Percentiles rank a stretch among this genome's conserved stretches.
These are phyloP conservation scores for Saccharomyces hybrid DNA, from an alignment of 1,139 yeast genomes.

Conservation along the genomic window DNA sequence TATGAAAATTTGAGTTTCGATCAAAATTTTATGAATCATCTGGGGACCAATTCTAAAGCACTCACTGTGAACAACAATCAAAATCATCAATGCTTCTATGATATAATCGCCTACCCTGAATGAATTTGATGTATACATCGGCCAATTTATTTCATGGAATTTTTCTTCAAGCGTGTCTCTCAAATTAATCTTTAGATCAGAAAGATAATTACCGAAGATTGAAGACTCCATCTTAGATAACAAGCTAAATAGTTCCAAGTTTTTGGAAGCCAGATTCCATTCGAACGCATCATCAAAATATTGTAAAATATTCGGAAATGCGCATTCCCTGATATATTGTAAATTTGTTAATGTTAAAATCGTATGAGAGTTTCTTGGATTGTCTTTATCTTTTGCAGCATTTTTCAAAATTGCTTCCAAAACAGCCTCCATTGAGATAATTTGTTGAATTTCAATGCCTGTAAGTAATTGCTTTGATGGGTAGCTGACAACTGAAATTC, in stretches of 20 bases:
- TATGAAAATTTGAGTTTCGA: slow-evolving; percentile 42
- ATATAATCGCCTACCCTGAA: slow-evolving; percentile 42
- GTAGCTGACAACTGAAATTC: slow-evolving; percentile 33
- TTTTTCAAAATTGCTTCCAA: slow-evolving; percentile 44
- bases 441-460: slow-evolving; percentile 43
- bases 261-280: slow-evolving; percentile 35
- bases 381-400: slow-evolving; percentile 35
- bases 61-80: slow-evolving; percentile 48
- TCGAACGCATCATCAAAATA: slow-evolving; percentile 45
- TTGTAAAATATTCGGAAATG: slow-evolving; percentile 43
- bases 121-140: slow-evolving; percentile 33
- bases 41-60: slow-evolving; percentile 43
- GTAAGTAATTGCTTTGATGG: slow-evolving; percentile 41
- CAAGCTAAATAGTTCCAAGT: slow-evolving; percentile 37
- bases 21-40: slow-evolving; percentile 39
- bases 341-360: slow-evolving; percentile 46
- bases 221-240: slow-evolving; percentile 45
- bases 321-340: slow-evolving; percentile 38
- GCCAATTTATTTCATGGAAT: slow-evolving; percentile 43
- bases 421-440: slow-evolving; percentile 44
- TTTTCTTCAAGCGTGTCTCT: slow-evolving; percentile 44
- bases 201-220: slow-evolving; percentile 44
- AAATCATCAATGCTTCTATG: slow-evolving; percentile 43
- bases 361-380: slow-evolving; percentile 35
- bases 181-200: slow-evolving; percentile 43